Evolutionary conservation across 2,329 filamentous ascomycete species (phyloP).

Genomic region (Nigrograna mackinnonii): DNA sequence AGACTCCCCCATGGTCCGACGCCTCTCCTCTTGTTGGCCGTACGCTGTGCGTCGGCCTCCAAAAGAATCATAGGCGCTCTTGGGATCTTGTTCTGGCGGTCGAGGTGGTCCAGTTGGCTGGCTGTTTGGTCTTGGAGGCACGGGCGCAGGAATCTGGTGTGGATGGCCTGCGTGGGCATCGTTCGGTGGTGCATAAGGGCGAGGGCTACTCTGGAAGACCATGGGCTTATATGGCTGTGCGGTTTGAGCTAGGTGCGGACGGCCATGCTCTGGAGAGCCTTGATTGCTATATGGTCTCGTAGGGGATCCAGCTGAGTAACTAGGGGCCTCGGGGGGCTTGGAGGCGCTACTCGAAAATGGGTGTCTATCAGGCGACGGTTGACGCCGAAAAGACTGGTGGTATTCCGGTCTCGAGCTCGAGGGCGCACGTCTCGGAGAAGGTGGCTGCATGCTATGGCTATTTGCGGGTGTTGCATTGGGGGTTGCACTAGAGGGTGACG

Average conservation of each 20-base stretch:
- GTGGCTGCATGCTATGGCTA: conserved; percentile 50
- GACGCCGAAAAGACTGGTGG: conserved; percentile 37
- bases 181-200: conserved; percentile 33
- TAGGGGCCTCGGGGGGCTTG: conserved; percentile 29
- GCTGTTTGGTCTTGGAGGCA: conserved; percentile 44
- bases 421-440: conserved; percentile 45
- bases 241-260: conserved; percentile 32
- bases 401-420: conserved; percentile 37
- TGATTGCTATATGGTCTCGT: conserved; percentile 36
- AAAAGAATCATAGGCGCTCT: conserved; percentile 23
- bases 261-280: conserved; percentile 38
- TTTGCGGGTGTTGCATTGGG: conserved; percentile 40
- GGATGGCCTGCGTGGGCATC: conserved; percentile 26
- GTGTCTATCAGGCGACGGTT: conserved; percentile 42
- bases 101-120: conserved; percentile 37
- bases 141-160: conserved; percentile 23
- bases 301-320: conserved; percentile 33
- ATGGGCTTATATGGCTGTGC: conserved; percentile 38
- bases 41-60: conserved; percentile 28
- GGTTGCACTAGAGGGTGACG: conserved; percentile 46
- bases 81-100: conserved; percentile 24
- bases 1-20: conserved; percentile 39
- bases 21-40: conserved; percentile 34
- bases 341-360: conserved; percentile 25
- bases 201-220: conserved; percentile 28